Evolutionary conservation across 306 rosid genomes (phyloP), one percentile per base, ranked within the genome.

Genomic region (Cucumis sativus): DNA sequence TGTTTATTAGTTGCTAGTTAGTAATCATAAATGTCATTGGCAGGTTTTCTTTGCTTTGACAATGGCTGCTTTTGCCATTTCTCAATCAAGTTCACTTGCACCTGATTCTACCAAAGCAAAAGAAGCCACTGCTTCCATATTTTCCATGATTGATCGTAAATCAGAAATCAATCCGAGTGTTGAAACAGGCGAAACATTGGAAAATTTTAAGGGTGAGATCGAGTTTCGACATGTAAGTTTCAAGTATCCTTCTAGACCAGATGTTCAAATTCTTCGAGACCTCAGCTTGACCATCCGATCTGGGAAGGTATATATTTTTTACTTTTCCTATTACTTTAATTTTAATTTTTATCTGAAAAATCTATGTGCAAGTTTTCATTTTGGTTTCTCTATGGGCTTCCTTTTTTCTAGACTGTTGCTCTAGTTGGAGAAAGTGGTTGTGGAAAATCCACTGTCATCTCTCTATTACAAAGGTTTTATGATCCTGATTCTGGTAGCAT

Each of bases 381-480:
- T 57, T 71, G 56, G 51, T 77, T 87, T 10, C 62, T 10, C 62
- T 10, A 20, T 25, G 59, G 25, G 60, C 13, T 35, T 66, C 30
- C 41, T 71, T 43, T 57, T 33, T n/a, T 33, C 37, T 85, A 92
- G 97, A 92, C 96, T 13, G 86, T 88, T 68, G 97, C 96, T n/a
- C 74, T 92, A 21, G 97, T 90, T 3, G 97, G 97, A 8, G 97
- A 92, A 84, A 92, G 97, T 79, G 97, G 97, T 37, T 84, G 97
- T 43, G 97, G 97, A 70, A 92, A 92, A 64, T 92, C 97, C 30
- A 92, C 97, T 3, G 85, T 92, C 80, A 88, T 92, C 68, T 88
- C 91, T 6, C 30, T 92, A 83, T 43, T 92, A 85, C 91, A 92
- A 52, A 87, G 97, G 72, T 88, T 92, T 78, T 92, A 92, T 33